A percentile compares a stretch with the other conserved stretches of the same genome.
phyloP scores from a whole-genome alignment of 176 grass and related monocot genomes.

The bread wheat (Triticum aestivum) region DNA sequence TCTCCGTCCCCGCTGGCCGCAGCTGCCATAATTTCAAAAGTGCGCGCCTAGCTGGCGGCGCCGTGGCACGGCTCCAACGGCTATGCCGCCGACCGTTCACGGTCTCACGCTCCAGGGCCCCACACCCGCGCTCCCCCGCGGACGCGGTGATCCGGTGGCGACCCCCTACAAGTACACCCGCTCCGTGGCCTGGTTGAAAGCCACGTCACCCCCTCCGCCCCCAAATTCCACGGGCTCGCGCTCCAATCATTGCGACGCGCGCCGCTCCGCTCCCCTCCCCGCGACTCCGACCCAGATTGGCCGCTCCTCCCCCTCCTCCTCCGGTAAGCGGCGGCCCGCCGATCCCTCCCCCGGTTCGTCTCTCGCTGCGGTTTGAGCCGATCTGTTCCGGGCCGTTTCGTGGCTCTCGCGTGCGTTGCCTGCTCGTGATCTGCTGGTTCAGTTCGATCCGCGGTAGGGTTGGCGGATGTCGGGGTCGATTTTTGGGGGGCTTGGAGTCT shows the following conservation, averaged over 20 bases:
- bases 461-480: neutral
- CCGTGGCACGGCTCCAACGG: slow-evolving; percentile 4
- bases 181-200: neutral
- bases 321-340: neutral
- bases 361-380: neutral
- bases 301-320: neutral
- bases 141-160: neutral
- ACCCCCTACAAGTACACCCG: neutral
- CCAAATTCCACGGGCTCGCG: neutral
- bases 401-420: neutral
- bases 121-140: neutral
- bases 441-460: neutral
- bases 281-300: neutral
- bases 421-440: neutral
- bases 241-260: slow-evolving; percentile 9
- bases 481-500: neutral
- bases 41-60: neutral
- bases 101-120: neutral
- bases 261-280: neutral
- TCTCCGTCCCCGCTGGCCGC: neutral
- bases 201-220: slow-evolving; percentile 1
- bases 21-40: neutral
- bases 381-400: neutral
- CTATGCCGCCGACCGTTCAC: slow-evolving; percentile 1
- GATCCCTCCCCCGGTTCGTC: neutral